A percentile compares a stretch with the other conserved stretches of the same genome.
Conservation (phyloP, 257 asterid species). For the Cynanchum wilfordii region DNA sequence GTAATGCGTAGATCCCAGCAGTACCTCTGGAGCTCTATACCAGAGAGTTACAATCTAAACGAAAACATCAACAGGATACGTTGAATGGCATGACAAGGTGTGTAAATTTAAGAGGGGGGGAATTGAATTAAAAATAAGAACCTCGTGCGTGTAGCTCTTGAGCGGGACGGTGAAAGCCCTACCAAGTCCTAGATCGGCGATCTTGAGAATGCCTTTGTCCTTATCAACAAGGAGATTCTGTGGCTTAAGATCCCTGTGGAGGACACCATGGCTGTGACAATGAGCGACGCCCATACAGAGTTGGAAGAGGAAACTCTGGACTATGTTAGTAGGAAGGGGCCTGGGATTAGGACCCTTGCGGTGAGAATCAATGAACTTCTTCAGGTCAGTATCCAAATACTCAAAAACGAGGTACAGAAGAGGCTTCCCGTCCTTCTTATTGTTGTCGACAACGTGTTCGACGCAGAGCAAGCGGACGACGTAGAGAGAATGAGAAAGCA, state of each 20-base stretch:
- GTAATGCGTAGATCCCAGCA: conserved; percentile 85
- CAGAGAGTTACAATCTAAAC: conserved; percentile 79
- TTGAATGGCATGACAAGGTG: neutral
- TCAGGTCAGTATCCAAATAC: conserved; percentile 88
- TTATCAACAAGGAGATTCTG: conserved; percentile 86
- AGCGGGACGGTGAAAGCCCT: conserved; percentile 93
- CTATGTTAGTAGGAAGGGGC: conserved; percentile 52
- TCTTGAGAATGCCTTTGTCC: conserved; percentile 83
- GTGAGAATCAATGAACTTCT: conserved; percentile 76
- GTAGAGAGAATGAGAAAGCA: conserved; percentile 89
- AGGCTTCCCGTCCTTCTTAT: conserved; percentile 81
- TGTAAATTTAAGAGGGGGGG: too few relatives aligned
- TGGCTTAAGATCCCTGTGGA: conserved; percentile 95
- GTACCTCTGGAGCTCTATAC: conserved; percentile 97
- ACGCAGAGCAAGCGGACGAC: conserved; percentile 84
- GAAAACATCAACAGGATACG: neutral
- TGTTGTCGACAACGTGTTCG: conserved; percentile 56
- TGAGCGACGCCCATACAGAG: conserved; percentile 89
- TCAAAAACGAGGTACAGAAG: conserved; percentile 85
- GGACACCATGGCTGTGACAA: conserved; percentile 95
- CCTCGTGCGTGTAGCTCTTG: conserved; percentile 97
- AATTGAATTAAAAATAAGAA: neutral
- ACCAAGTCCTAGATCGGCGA: conserved; percentile 96
- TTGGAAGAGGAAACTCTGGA: conserved; percentile 79
- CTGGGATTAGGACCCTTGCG: conserved; percentile 77